Evolutionary conservation across 345 rosid species (phyloP).

Genomic region (Citrus inodora): DNA sequence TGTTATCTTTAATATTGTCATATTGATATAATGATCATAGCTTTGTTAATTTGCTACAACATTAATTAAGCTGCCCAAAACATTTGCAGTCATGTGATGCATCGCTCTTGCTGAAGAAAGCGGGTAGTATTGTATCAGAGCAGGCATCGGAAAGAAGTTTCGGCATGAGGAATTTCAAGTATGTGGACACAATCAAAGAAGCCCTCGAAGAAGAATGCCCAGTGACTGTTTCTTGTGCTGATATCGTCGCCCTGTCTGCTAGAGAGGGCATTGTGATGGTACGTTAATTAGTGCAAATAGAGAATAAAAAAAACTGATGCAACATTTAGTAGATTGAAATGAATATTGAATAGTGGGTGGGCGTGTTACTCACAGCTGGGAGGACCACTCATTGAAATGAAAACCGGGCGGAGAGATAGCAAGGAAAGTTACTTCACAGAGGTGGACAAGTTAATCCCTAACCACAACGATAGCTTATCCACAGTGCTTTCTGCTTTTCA

Average conservation of each 20-base stretch:
- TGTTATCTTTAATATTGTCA: no score
- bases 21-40: background rate
- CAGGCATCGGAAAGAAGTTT: slow-evolving; percentile 57
- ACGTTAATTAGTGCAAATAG: background rate
- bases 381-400: slow-evolving; percentile 83
- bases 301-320: no score
- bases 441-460: slow-evolving; percentile 43
- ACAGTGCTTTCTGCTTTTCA: slow-evolving; percentile 58
- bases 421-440: slow-evolving; percentile 46
- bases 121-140: slow-evolving; percentile 52
- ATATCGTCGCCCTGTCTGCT: slow-evolving; percentile 74
- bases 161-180: slow-evolving; percentile 93
- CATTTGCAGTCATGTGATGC: slow-evolving; percentile 74
- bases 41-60: background rate
- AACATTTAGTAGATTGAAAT: background rate
- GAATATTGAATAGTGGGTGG: background rate
- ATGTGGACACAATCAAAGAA: slow-evolving; percentile 58
- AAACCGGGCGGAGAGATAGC: slow-evolving; percentile 73
- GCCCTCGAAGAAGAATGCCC: slow-evolving; percentile 84
- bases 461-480: slow-evolving; percentile 65
- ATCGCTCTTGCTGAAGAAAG: slow-evolving; percentile 59
- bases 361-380: slow-evolving; percentile 36
- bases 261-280: slow-evolving; percentile 81
- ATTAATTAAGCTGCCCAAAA: background rate
- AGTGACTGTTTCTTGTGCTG: slow-evolving; percentile 77